Evolutionary conservation across 1,284 basidiomycete species (phyloP), one percentile per base, ranked within the genome.

Genomic region (Rhodotorula glutinis): DNA sequence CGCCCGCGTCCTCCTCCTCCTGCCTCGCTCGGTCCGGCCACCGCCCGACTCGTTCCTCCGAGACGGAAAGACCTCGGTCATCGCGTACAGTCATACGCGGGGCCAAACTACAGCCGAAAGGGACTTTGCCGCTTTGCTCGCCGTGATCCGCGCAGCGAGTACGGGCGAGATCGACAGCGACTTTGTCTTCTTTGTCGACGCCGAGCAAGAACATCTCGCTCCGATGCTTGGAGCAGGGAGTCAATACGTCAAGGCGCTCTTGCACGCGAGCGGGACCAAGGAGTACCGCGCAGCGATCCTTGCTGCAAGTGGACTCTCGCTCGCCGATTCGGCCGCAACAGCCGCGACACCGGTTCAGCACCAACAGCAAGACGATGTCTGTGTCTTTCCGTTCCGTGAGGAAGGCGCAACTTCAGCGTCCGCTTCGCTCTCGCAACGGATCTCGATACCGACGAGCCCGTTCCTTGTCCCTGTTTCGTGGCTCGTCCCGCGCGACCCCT

Each of bases 181-280:
- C 13, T 60, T 40, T 40, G 10, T 69, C 49, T 27, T 72, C 40
- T 57, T 65, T 25, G 57, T 72, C 52, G 69, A 67, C 55, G 64
- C 16, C 13, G 25, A n/a, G 13, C n/a, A 14, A 27, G n/a, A 51
- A 14, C 11, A 25, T 14, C 14, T 4, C 47, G 23, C n/a, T 2
- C n/a, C 8, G 38, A 25, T 14, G 25, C 14, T n/a, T 10, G 47
- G 13, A 38, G 17, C 16, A 13, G 33, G 53, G 21, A 44, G 55
- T 0, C 61, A 49, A 17, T 70, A 72, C 57, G 66, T 59, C 40
- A 25, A 53, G 11, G 46, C 46, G 2, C 58, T 71, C 25, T 33
- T 73, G 49, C 65, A 66, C 51, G 72, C 69, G n/a, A 57, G 65
- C 14, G 69, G 66, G 19, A 73, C 69, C 19, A 57, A 49, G 30